Conservation (phyloP, 2,329 filamentous ascomycete genomes). For the Xylaria digitata region DNA sequence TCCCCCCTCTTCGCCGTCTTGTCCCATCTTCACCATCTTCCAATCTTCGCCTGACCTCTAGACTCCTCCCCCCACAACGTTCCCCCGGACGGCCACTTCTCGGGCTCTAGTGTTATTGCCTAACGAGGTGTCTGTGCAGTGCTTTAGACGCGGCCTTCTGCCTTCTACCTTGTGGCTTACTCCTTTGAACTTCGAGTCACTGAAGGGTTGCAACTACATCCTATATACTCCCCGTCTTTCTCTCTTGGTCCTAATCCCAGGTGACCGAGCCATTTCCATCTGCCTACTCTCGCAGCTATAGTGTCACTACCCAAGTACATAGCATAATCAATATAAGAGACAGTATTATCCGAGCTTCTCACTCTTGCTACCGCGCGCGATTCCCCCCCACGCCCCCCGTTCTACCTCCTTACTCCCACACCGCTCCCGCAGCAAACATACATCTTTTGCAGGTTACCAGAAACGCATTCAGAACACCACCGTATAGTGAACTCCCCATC, state of each 20-base stretch:
- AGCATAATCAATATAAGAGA: slow-evolving; percentile 65
- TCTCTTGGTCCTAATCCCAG: slow-evolving; percentile 8
- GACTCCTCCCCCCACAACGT: slow-evolving; percentile 20
- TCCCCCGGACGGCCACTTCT: slow-evolving; percentile 38
- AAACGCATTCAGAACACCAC: neutral
- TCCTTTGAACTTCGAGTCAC: slow-evolving; percentile 19
- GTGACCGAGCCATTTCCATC: slow-evolving; percentile 1
- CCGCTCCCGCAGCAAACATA: slow-evolving; percentile 25
- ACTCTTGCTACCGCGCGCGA: slow-evolving; percentile 38
- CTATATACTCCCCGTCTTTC: slow-evolving; percentile 1
- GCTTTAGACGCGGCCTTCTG: slow-evolving; percentile 38
- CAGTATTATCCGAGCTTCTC: slow-evolving; percentile 48
- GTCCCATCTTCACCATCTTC: neutral
- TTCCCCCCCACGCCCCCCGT: slow-evolving; percentile 35
- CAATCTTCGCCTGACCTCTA: slow-evolving; percentile 10
- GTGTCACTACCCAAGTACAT: slow-evolving; percentile 53
- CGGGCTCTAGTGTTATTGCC: slow-evolving; percentile 38
- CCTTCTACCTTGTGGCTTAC: slow-evolving; percentile 1
- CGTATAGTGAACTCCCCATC: neutral
- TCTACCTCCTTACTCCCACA: slow-evolving; percentile 28
- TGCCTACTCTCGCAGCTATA: slow-evolving; percentile 21
- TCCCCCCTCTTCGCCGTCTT: slow-evolving; percentile 15
- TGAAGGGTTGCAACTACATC: slow-evolving; percentile 34
- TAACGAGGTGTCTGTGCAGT: slow-evolving; percentile 24
- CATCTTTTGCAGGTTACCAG: slow-evolving; percentile 27